Conservation (phyloP, 768 basidiomycete genomes). For the Termitomyces sp. region DNA sequence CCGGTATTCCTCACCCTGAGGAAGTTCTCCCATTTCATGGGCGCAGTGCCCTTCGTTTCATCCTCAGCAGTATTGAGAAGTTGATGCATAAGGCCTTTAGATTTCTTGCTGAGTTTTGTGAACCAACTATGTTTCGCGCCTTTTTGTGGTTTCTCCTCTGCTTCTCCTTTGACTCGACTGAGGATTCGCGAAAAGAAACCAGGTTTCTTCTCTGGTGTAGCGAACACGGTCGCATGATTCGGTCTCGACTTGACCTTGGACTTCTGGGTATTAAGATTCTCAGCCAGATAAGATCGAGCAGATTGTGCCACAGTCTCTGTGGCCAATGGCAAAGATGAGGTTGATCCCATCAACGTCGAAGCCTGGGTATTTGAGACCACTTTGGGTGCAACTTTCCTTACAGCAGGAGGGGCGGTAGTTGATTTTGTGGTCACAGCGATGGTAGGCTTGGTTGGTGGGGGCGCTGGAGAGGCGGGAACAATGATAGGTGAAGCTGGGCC, state of each 20-base stretch:
- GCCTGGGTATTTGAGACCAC: slow-evolving; percentile 15
- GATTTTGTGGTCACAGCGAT: slow-evolving; percentile 1
- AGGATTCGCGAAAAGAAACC: slow-evolving; percentile 49
- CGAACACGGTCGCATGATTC: slow-evolving; percentile 46
- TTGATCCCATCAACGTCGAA: slow-evolving; percentile 19
- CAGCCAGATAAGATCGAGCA: slow-evolving; percentile 59
- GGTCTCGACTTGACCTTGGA: slow-evolving; percentile 68
- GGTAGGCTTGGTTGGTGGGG: slow-evolving; percentile 7
- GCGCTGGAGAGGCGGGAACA: slow-evolving; percentile 12
- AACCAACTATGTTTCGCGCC: slow-evolving; percentile 51
- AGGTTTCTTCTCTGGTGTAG: slow-evolving; percentile 31
- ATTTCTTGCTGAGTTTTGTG: slow-evolving; percentile 52
- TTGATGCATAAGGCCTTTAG: slow-evolving; percentile 56
- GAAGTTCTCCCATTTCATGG: slow-evolving; percentile 80
- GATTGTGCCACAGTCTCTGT: slow-evolving; percentile 58
- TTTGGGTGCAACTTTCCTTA: slow-evolving; percentile 16
- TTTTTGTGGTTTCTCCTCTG: slow-evolving; percentile 33
- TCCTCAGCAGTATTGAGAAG: slow-evolving; percentile 52
- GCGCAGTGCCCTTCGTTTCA: slow-evolving; percentile 44
- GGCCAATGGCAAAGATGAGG: slow-evolving; percentile 30
- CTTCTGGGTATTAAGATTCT: slow-evolving; percentile 43
- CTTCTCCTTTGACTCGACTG: slow-evolving; percentile 22
- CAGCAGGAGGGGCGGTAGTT: slow-evolving; percentile 15
- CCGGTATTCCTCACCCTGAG: slow-evolving; percentile 45
- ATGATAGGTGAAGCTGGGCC: slow-evolving; percentile 8